Evolutionary conservation across 1,284 basidiomycete genomes (phyloP), one percentile per base, ranked within the genome.

Genomic region (Malassezia pachydermatis): DNA sequence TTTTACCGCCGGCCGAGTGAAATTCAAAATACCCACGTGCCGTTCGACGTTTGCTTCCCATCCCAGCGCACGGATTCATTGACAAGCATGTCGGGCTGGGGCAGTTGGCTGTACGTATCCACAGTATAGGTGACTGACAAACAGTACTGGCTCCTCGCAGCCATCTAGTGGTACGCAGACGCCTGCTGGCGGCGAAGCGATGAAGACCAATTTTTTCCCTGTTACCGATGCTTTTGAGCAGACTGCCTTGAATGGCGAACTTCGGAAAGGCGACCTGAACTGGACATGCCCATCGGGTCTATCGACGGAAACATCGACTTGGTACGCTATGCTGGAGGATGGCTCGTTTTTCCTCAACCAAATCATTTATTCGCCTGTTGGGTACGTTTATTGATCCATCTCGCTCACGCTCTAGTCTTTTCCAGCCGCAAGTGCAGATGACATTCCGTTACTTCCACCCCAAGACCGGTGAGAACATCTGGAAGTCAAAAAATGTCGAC

Each of bases 361-460:
- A 75, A 80, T 98, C 55, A 96, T 99, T 67, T 89, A 95, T 77
- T 92, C 88, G 2, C 79, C 85, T 38, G 80, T 92, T 46, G 94
- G 94, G 89, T 92, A 65, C 74, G 86, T 78, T 2, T 1, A 3
- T n/a, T 38, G 13, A 16, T 22, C 32, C 13, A 16, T 24, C 10
- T 20, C 17, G n/a, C n/a, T n/a, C n/a, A n/a, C n/a, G 17, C 14
- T 23, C 5, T 55, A 88, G 86, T 5, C 72, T 89, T 42, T 90
- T 86, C 86, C 88, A 85, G 66, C 89, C 92, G 5, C 88, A 86
- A 32, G 83, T 95, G 62, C 94, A 99, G 73, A 89, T 96, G 74
- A 88, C 84, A 3, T 92, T 84, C 81, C 92, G 90, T 75, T 76
- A 86, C 55, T 84, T 81, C 76, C 82, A 94, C 70, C 84, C 89